These are phyloP conservation scores for Leishmania tropica DNA, from an alignment of 208 protist species.

Conservation along the genomic window DNA sequence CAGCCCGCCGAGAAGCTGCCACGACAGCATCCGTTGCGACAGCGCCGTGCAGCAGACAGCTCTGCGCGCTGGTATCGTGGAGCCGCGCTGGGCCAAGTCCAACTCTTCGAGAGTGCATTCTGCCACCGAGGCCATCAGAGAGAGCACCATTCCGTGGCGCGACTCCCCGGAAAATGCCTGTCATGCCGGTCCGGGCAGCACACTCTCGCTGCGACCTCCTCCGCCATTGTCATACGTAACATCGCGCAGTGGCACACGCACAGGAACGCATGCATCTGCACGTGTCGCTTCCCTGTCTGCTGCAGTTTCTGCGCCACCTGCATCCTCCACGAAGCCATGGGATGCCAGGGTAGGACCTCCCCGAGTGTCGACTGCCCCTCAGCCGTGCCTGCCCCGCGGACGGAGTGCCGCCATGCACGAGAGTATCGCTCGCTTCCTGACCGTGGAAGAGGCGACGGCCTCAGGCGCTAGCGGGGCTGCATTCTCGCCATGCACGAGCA, in stretches of 20 bases:
- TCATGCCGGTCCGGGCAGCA: too few species aligned
- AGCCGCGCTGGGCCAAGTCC: not conserved
- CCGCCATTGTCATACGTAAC: slow-evolving; percentile 4
- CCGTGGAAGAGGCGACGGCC: not conserved
- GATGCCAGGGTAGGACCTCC: not conserved
- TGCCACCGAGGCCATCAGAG: not conserved
- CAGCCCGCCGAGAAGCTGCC: not conserved
- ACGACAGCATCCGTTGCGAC: not conserved
- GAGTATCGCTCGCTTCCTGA: slow-evolving; percentile 33
- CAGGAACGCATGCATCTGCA: not conserved
- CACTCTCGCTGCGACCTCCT: slow-evolving; percentile 3
- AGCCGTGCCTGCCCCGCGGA: not conserved
- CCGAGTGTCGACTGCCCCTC: not conserved
- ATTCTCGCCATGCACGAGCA: not conserved
- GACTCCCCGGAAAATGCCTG: not conserved
- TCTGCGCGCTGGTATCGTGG: not conserved
- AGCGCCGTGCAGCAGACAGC: not conserved
- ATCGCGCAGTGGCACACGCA: too few species aligned
- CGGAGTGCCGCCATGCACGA: slow-evolving; percentile 12
- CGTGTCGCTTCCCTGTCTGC: not conserved
- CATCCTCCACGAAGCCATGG: not conserved
- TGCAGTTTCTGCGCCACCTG: not conserved
- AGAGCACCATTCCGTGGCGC: not conserved
- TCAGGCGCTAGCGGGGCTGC: not conserved
- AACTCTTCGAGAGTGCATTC: not conserved